Base-by-base conservation (phyloP, 495 filamentous ascomycete genomes). In the Penicillium macrosclerotiorum region DNA sequence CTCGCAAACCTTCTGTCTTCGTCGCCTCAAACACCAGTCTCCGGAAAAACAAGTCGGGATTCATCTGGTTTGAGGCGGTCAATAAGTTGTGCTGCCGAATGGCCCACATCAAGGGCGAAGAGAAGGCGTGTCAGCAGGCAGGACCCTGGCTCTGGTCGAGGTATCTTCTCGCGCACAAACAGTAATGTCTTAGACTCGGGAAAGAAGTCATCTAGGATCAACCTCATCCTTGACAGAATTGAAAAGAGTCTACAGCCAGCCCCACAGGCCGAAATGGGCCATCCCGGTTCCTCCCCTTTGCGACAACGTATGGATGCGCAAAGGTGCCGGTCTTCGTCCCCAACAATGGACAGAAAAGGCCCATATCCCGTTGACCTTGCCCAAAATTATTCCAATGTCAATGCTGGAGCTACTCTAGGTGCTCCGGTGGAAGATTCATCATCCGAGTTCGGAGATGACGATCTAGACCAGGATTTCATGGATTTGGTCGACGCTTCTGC, bases 41-140 rank as follows among this genome's bases (percentile, higher is more conserved):
- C 64, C 12, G 68, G 55, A 8, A 65, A 57, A 45, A 60, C 66
- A 18, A 64, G 69, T 20, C 69, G 71, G 42, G 69, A 73, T 25
- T 75, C 73, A 16, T 72, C 76, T 33, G 72, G 76, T 0, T 59
- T 90, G 40, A 75, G 83, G 57, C 81, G 86, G 45, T 77, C 85
- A 0, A 73, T 81, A 18, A 94, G 90, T 63, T 94, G 82, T 59
- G 89, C 86, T 30, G 81, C 65, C 36, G 75, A 75, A 56, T 81
- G 73, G 73, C 80, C 74, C 25, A 72, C 64, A 35, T 77, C 72
- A 7, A 72, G 77, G 20, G 61, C 75, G 19, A 89, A 90, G 51
- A 67, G 72, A 42, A 58, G 74, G 49, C 72, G 61, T 32, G 39
- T 72, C 19, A 57, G 63, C 23, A 42, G 51, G 30, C 63, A 55